Evolutionary conservation across 2,329 filamentous ascomycete species (phyloP).

Genomic region (Talaromyces sp.): DNA sequence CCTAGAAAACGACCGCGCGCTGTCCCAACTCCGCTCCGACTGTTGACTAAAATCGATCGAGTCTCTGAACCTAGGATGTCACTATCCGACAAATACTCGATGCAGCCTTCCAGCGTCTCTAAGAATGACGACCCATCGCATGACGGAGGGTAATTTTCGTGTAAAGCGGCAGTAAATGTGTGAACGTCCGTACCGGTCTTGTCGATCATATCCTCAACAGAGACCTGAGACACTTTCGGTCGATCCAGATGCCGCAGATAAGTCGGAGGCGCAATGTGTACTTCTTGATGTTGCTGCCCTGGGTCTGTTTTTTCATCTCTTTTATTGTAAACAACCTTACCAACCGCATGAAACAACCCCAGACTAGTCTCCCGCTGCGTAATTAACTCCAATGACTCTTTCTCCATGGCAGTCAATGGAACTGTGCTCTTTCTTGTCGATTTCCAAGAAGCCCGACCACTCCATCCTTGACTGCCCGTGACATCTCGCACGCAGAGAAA

Average conservation of each 20-base stretch:
- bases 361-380: constrained; percentile 84
- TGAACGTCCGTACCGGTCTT: constrained; percentile 89
- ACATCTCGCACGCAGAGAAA: constrained; percentile 86
- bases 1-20: constrained; percentile 49
- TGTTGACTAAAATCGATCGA: constrained; percentile 27
- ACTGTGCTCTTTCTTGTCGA: constrained; percentile 54
- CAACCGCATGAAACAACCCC: constrained; percentile 93
- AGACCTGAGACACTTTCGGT: constrained; percentile 61
- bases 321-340: constrained; percentile 96
- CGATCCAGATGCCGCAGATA: constrained; percentile 57
- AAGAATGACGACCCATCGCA: constrained; percentile 66
- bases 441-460: constrained; percentile 67
- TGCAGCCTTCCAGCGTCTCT: constrained; percentile 77
- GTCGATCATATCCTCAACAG: constrained; percentile 74
- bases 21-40: constrained; percentile 52
- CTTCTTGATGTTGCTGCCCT: constrained; percentile 34
- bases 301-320: constrained; percentile 58
- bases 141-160: constrained; percentile 89
- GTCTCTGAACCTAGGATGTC: constrained; percentile 77
- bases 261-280: constrained; percentile 55
- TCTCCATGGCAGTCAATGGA: constrained; percentile 68
- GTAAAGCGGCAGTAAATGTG: constrained; percentile 83
- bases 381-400: constrained; percentile 73
- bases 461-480: constrained; percentile 67
- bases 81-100: constrained; percentile 80